Percentiles rank a stretch among this genome's conserved stretches.
These are phyloP conservation scores for Phytophthora brassicae DNA, from an alignment of 352 stramenopile species.

Conservation along the genomic window DNA sequence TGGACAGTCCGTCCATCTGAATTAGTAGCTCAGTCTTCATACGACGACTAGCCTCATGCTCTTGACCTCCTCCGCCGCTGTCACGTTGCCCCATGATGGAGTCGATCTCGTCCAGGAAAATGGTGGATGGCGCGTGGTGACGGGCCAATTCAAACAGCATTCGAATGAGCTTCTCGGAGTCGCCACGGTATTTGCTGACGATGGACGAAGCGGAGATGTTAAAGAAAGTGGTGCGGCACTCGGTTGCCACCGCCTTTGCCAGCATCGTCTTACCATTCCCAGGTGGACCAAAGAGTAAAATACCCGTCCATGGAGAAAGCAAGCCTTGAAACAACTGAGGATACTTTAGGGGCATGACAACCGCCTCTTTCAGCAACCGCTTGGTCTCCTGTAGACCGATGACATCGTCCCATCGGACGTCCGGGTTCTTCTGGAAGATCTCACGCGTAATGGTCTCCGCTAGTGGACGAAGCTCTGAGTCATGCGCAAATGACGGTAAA, in stretches of 20 bases:
- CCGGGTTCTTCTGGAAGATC: conserved; percentile 92
- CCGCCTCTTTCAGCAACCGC: conserved; percentile 92
- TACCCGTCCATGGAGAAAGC: conserved; percentile 88
- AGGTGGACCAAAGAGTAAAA: conserved; percentile 85
- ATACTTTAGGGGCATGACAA: conserved; percentile 95
- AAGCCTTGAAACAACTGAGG: conserved; percentile 94
- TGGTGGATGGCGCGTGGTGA: conserved; percentile 84
- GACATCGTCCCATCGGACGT: conserved; percentile 89
- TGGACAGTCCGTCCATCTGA: conserved; percentile 84
- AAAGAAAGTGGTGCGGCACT: conserved; percentile 88
- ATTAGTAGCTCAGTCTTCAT: conserved; percentile 90
- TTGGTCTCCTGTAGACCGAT: conserved; percentile 92
- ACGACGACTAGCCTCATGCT: conserved; percentile 82
- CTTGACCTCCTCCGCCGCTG: conserved; percentile 60
- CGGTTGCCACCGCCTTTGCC: conserved; percentile 80
- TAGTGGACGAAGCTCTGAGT: conserved; percentile 85
- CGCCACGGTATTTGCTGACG: conserved; percentile 84
- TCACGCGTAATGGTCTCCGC: conserved; percentile 90
- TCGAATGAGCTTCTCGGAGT: conserved; percentile 87
- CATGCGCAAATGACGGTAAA: conserved; percentile 81
- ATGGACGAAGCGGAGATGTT: conserved; percentile 89
- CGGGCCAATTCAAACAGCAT: conserved; percentile 84
- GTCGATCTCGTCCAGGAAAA: conserved; percentile 88
- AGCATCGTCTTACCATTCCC: conserved; percentile 91
- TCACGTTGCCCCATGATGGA: conserved; percentile 90